These are phyloP conservation scores for Syzygium aqueum DNA, from an alignment of 345 rosid species.

Conservation along the genomic window DNA sequence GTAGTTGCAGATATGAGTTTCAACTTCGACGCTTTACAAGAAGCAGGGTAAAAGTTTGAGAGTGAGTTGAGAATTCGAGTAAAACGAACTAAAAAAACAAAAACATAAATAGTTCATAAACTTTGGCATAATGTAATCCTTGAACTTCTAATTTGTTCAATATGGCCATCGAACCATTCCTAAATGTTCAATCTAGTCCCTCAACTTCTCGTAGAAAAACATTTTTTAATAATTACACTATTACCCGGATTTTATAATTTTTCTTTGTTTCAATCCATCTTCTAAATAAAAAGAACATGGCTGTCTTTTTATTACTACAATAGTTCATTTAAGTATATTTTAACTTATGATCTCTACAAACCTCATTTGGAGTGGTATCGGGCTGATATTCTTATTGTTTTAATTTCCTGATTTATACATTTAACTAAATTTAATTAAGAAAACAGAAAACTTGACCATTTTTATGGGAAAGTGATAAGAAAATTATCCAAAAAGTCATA, in stretches of 20 bases:
- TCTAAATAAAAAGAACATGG: neutral
- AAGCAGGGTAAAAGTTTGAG: no score
- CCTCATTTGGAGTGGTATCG: neutral
- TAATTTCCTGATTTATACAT: neutral
- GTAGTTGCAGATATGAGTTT: no score
- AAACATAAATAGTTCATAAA: neutral
- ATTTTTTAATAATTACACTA: accelerated
- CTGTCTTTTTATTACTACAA: accelerated
- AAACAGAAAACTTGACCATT: neutral
- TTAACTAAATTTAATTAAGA: neutral
- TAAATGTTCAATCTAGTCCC: neutral
- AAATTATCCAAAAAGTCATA: no score
- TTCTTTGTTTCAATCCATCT: neutral
- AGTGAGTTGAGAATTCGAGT: no score
- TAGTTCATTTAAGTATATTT: neutral
- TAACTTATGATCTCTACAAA: neutral
- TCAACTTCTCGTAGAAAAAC: accelerated
- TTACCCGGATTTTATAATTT: neutral
- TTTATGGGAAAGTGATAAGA: no score
- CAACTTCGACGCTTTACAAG: no score
- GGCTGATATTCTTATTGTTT: neutral
- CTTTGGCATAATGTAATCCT: accelerated
- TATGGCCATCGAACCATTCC: accelerated
- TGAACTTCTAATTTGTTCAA: accelerated
- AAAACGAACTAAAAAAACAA: no score